phyloP scores from a whole-genome alignment of 163 green algal genomes.

The Coccomyxa subellipsoidea region DNA sequence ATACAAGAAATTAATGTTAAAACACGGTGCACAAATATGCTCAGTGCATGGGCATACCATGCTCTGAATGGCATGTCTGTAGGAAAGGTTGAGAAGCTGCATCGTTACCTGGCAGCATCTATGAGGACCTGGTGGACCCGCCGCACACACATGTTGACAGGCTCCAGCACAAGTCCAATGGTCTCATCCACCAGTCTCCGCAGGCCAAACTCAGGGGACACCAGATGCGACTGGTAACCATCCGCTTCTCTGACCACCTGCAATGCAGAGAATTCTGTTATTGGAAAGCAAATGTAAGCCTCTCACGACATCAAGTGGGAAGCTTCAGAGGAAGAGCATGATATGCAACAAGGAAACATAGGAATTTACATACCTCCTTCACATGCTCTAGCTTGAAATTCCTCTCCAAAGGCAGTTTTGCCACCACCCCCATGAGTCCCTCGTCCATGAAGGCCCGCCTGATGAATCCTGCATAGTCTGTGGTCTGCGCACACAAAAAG shows the following conservation, averaged over 20 bases:
- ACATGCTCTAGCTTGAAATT: constrained; percentile 69
- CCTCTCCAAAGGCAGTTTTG: constrained; percentile 64
- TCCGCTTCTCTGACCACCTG: constrained; percentile 78
- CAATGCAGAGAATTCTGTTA: neutral
- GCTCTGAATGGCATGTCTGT: neutral
- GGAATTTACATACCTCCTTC: constrained; percentile 44
- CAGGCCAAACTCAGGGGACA: constrained; percentile 88
- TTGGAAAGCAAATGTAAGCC: neutral
- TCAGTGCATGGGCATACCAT: no score
- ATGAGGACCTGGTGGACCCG: constrained; percentile 66
- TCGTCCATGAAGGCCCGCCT: constrained; percentile 61
- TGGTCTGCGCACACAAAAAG: constrained; percentile 16
- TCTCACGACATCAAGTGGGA: neutral
- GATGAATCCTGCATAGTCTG: constrained; percentile 33
- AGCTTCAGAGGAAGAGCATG: neutral
- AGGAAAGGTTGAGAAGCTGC: neutral
- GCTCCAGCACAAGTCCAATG: constrained; percentile 63
- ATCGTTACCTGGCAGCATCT: constrained; percentile 55
- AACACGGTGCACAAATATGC: no score
- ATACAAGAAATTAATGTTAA: no score
- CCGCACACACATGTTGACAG: constrained; percentile 68
- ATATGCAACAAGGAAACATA: neutral
- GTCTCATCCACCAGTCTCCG: constrained; percentile 75
- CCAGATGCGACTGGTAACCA: constrained; percentile 90
- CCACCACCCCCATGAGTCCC: constrained; percentile 57